Evolutionary conservation across 441 rosid species (phyloP).

Genomic region (Euphorbia celastroides): DNA sequence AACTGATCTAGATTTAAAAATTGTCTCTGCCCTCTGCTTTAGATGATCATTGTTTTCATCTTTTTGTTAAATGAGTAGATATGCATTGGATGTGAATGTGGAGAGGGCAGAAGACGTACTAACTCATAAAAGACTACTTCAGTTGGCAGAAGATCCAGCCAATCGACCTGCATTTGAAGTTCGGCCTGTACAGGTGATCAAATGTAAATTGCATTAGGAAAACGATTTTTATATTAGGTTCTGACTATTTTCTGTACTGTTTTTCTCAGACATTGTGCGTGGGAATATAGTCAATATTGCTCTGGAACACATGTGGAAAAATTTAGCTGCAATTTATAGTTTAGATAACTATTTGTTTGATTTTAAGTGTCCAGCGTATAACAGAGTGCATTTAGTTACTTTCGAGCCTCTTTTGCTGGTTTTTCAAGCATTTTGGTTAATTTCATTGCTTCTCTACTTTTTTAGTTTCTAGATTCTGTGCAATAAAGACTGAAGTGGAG

Average conservation of each 20-base stretch:
- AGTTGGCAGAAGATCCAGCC: slow-evolving; percentile 70
- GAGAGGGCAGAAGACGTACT: slow-evolving; percentile 96
- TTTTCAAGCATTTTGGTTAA: background rate
- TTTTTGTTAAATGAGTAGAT: slow-evolving; percentile 34
- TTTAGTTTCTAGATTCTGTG: background rate
- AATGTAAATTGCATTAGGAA: background rate
- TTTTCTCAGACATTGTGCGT: background rate
- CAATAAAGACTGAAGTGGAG: background rate
- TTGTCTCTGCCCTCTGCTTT: background rate
- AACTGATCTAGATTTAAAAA: background rate
- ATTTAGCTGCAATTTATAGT: background rate
- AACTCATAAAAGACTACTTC: slow-evolving; percentile 62
- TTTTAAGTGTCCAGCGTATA: background rate
- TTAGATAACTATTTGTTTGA: background rate
- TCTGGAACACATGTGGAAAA: slow-evolving; percentile 1
- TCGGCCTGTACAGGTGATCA: slow-evolving; percentile 72
- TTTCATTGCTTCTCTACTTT: background rate
- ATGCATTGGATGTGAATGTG: slow-evolving; percentile 89
- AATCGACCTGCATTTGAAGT: slow-evolving; percentile 80
- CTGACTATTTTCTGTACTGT: background rate
- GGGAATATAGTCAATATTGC: background rate
- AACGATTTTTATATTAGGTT: background rate
- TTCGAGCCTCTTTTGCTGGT: slow-evolving; percentile 2
- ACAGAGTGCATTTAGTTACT: background rate
- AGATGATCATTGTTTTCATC: background rate